Evolutionary conservation across 2,329 filamentous ascomycete species (phyloP).

Genomic region (Triangularia setosa): DNA sequence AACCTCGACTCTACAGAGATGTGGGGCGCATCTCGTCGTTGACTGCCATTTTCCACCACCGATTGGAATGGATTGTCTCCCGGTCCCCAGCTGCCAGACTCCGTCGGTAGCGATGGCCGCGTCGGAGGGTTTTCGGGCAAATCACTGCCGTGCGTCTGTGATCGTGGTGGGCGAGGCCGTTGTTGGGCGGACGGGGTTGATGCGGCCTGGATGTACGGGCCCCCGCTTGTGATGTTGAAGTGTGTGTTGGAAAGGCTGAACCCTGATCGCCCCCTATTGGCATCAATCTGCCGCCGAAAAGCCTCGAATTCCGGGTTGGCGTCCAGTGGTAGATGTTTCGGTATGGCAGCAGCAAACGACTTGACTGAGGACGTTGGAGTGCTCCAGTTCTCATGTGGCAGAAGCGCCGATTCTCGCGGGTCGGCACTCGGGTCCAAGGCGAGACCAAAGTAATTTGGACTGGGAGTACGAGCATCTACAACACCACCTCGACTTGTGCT

Average conservation of each 20-base stretch:
- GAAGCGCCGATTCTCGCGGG: slow-evolving; percentile 58
- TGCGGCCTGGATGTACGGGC: slow-evolving; percentile 25
- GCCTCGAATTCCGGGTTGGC: slow-evolving; percentile 79
- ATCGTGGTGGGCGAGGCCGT: slow-evolving; percentile 43
- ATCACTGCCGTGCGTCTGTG: slow-evolving; percentile 48
- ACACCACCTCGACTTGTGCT: slow-evolving; percentile 25
- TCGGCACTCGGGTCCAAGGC: slow-evolving; percentile 57
- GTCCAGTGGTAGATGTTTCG: slow-evolving; percentile 66
- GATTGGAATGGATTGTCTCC: slow-evolving; percentile 28
- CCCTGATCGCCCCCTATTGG: slow-evolving; percentile 46
- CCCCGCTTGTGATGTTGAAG: slow-evolving; percentile 35
- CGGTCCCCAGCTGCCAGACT: slow-evolving; percentile 43
- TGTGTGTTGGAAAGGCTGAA: slow-evolving; percentile 48
- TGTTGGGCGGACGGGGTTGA: slow-evolving; percentile 29
- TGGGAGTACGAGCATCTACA: slow-evolving; percentile 48
- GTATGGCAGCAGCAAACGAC: slow-evolving; percentile 64
- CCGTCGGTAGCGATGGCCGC: slow-evolving; percentile 44
- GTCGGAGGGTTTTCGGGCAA: slow-evolving; percentile 33
- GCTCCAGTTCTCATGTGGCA: slow-evolving; percentile 71
- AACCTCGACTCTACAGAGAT: slow-evolving; percentile 52
- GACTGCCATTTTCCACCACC: slow-evolving; percentile 32
- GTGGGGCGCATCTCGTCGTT: slow-evolving; percentile 52
- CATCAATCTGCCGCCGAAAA: slow-evolving; percentile 69
- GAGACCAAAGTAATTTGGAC: slow-evolving; percentile 86
- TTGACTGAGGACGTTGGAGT: slow-evolving; percentile 66